Conservation (phyloP, 208 protist species). For the Willaertia magna region DNA sequence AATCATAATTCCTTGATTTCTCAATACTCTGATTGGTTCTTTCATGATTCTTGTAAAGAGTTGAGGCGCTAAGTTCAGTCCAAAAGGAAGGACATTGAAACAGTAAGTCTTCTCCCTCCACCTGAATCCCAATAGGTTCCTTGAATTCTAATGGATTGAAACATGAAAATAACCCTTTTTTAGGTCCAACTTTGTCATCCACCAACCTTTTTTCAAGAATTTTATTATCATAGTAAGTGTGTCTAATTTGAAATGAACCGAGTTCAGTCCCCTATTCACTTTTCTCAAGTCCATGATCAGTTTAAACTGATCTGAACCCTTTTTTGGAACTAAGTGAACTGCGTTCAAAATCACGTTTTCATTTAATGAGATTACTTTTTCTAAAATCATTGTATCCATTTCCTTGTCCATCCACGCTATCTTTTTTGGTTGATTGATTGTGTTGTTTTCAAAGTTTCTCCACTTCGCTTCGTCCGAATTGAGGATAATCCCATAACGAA, state of each 20-base stretch:
- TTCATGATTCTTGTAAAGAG: neutral
- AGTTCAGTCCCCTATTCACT: neutral
- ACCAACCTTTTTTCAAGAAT: neutral
- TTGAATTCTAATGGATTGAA: neutral
- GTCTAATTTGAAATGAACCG: neutral
- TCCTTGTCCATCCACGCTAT: no score
- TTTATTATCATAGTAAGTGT: neutral
- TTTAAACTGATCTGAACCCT: no score
- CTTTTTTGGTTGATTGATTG: no score
- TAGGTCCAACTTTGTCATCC: neutral
- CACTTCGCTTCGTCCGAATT: no score
- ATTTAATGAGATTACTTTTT: no score
- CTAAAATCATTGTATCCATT: no score
- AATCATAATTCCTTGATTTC: neutral
- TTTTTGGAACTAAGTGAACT: no score
- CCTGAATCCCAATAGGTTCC: neutral
- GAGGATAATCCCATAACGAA: no score
- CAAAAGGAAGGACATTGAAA: neutral
- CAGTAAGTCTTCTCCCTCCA: neutral
- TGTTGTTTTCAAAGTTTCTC: no score
- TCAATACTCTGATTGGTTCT: neutral
- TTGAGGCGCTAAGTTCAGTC: neutral
- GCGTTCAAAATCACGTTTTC: no score
- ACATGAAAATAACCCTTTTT: neutral
- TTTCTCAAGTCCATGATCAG: neutral